These are phyloP conservation scores for Cynanchum wilfordii DNA, from an alignment of 257 asterid genomes.

Conservation along the genomic window DNA sequence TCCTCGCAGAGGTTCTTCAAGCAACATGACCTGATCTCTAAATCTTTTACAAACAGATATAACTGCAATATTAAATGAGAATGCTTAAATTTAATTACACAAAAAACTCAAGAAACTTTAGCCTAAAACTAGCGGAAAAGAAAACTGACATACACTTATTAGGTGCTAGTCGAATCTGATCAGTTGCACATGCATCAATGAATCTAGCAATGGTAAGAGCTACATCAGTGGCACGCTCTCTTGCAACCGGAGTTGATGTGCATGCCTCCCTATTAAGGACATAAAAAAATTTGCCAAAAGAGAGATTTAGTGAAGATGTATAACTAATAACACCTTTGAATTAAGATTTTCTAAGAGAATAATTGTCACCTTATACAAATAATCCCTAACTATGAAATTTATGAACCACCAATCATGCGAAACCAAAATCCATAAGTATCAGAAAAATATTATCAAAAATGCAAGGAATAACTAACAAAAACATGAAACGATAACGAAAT, in stretches of 20 bases:
- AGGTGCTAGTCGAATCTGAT: constrained; percentile 77
- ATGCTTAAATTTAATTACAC: constrained; percentile 20
- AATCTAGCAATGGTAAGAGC: constrained; percentile 58
- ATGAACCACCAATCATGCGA: neutral
- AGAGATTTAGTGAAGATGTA: neutral
- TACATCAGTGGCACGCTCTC: constrained; percentile 52
- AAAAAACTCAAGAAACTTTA: neutral
- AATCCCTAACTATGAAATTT: neutral
- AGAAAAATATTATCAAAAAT: neutral
- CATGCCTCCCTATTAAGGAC: constrained; percentile 64
- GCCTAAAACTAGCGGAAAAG: neutral
- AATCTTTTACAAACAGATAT: constrained; percentile 74
- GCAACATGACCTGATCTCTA: constrained; percentile 61
- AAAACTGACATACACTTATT: constrained; percentile 55
- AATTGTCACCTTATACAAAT: neutral
- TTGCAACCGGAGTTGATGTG: constrained; percentile 42
- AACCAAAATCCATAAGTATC: neutral
- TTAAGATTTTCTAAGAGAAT: neutral
- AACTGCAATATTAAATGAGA: constrained; percentile 48
- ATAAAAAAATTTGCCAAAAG: constrained; percentile 6
- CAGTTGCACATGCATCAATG: constrained; percentile 54
- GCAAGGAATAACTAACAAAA: neutral
- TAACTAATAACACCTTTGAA: neutral
- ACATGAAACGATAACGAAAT: neutral
- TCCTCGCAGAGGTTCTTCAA: constrained; percentile 76